Evolutionary conservation across 1,284 basidiomycete species (phyloP).

Genomic region (Entoloma clypeatum): DNA sequence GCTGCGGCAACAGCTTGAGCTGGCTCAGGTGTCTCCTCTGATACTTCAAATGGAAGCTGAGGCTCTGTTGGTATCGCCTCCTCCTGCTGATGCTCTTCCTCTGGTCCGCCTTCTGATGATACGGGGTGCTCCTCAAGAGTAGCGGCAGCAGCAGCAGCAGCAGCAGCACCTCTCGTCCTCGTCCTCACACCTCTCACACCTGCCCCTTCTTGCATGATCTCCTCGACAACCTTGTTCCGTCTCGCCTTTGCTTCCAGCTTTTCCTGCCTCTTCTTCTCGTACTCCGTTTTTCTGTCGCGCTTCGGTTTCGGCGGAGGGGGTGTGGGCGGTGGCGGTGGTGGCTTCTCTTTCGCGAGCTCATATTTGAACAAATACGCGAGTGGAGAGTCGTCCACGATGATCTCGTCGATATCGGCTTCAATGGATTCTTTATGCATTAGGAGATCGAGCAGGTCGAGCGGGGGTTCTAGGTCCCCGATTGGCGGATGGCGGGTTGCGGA

Average conservation of each 20-base stretch:
- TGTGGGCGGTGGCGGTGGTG: constrained; percentile 35
- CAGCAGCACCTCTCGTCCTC: constrained; percentile 19
- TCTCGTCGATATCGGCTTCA: constrained; percentile 44
- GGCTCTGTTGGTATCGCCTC: too few species aligned
- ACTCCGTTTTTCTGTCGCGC: constrained; percentile 39
- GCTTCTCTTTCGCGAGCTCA: constrained; percentile 60
- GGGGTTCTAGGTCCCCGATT: constrained; percentile 71
- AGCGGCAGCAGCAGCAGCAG: constrained; percentile 3
- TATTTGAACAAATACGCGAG: constrained; percentile 67
- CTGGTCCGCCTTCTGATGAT: neutral
- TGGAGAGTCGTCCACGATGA: constrained; percentile 55
- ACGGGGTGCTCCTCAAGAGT: neutral
- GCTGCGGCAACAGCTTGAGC: neutral
- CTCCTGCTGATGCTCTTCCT: constrained; percentile 5
- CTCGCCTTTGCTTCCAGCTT: constrained; percentile 12
- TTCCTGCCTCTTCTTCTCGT: constrained; percentile 24
- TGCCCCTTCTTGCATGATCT: neutral
- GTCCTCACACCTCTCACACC: constrained; percentile 18
- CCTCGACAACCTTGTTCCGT: neutral
- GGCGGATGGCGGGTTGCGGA: neutral
- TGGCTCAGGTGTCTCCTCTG: constrained; percentile 4
- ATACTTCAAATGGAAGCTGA: too few species aligned
- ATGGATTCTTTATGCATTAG: constrained; percentile 51
- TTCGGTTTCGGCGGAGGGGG: constrained; percentile 37
- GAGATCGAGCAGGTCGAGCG: constrained; percentile 50